A percentile compares a stretch with the other conserved stretches of the same genome.
Evolutionary conservation across 2,329 filamentous ascomycete species (phyloP).

Genomic region (Phialophora macrospora): DNA sequence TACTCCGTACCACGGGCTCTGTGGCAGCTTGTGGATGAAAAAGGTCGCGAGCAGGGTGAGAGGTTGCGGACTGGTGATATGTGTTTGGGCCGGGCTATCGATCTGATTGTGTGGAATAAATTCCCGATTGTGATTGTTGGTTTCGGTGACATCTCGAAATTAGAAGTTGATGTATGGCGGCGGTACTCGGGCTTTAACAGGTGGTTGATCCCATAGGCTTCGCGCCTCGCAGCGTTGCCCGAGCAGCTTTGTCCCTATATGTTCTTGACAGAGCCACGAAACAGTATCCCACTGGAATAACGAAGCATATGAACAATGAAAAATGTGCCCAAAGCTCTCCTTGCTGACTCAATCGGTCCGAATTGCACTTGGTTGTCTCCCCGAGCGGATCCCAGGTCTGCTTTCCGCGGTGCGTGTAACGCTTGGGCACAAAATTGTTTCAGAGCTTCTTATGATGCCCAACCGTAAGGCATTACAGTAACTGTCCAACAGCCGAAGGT

Average conservation of each 20-base stretch:
- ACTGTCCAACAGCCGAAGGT: background rate
- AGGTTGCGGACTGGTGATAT: background rate
- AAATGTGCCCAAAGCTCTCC: background rate
- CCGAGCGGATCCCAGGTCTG: too few species aligned
- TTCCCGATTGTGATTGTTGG: background rate
- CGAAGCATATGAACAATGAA: background rate
- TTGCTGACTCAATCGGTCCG: background rate
- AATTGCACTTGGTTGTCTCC: too few species aligned
- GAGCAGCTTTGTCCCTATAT: background rate
- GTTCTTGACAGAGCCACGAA: background rate
- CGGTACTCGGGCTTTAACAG: background rate
- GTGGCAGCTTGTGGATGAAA: constrained; percentile 35
- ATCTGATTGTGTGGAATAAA: background rate
- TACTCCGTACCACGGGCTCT: constrained; percentile 39
- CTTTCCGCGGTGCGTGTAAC: background rate
- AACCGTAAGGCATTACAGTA: background rate
- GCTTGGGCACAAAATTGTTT: background rate
- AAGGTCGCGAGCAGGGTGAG: constrained; percentile 35
- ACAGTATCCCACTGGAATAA: background rate
- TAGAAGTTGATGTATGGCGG: background rate
- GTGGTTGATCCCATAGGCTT: background rate
- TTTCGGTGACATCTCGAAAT: constrained; percentile 8
- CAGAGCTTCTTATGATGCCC: background rate
- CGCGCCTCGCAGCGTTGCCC: background rate
- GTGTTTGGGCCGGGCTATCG: background rate